Evolutionary conservation across 2,329 filamentous ascomycete genomes (phyloP), one percentile per base, ranked within the genome.

Genomic region (Simplicillium sp.): DNA sequence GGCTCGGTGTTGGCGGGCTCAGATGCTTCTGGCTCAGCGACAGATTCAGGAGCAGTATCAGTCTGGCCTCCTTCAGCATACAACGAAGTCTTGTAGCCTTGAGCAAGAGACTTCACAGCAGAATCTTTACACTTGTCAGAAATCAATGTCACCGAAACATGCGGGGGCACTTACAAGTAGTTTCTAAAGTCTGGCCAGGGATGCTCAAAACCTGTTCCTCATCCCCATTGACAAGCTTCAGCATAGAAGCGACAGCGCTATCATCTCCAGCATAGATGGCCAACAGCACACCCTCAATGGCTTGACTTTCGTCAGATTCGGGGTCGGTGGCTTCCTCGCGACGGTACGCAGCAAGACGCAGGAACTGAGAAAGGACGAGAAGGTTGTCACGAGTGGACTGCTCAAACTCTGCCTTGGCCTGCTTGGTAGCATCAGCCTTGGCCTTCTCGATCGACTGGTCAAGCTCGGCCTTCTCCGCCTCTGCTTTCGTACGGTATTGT

Each of bases 231-330:
- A 88, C 83, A 43, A 94, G 70, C 67, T 85, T 88, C 54, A 86
- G 63, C 65, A 87, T 87, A 42, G 83, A 77, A 40, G 75, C 67
- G 17, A 92, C 84, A 38, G 84, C 86, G 50, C 68, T 72, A 48
- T 84, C 75, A 53, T 90, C 84, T 36, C 86, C 87, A 36, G 79
- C 77, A 62, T 94, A 92, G 28, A 92, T 82, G 45, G 82, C 74
- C 36, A 88, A 70, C 43, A 94, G 70, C 29, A 87, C 80, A 39
- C 85, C 85, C 64, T 94, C 86, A 44, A 92, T 80, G 29, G 85
- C 87, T 61, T 80, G 79, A 61, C 81, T 87, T 66, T 90, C 84
- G 43, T 88, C 84, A 5, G 73, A 60, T 33, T 68, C 64, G 37
- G 75, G 71, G 50, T 84, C 74, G 41, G 68, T 74, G 48, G 84